phyloP scores from a whole-genome alignment of 2,329 filamentous ascomycete species.

The Paraphaeosphaeria sporulosa region DNA sequence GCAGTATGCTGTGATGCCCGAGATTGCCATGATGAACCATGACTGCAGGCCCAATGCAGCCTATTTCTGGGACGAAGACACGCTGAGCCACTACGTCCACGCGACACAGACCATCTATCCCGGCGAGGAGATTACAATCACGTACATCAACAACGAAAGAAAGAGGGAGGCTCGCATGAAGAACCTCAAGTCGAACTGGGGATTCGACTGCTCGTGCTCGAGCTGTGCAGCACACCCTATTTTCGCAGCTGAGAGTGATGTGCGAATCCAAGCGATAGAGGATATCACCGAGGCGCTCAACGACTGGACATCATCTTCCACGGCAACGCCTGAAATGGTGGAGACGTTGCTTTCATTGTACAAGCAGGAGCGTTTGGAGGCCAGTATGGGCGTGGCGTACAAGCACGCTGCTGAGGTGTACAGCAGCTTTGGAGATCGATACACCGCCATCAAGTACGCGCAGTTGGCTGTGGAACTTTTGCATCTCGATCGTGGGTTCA shows the following conservation, averaged over 20 bases:
- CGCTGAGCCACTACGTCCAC: slow-evolving; percentile 51
- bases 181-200: slow-evolving; percentile 46
- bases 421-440: slow-evolving; percentile 43
- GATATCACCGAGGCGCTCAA: slow-evolving; percentile 36
- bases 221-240: slow-evolving; percentile 44
- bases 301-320: slow-evolving; percentile 35
- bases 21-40: slow-evolving; percentile 48
- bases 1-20: slow-evolving; percentile 41
- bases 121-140: slow-evolving; percentile 54
- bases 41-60: slow-evolving; percentile 51
- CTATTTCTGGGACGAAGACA: slow-evolving; percentile 50
- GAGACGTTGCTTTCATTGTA: slow-evolving; percentile 48
- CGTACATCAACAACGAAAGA: slow-evolving; percentile 51
- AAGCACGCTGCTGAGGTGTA: slow-evolving; percentile 51
- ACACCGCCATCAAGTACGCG: slow-evolving; percentile 41
- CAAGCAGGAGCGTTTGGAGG: slow-evolving; percentile 47
- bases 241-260: slow-evolving; percentile 41
- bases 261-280: slow-evolving; percentile 42
- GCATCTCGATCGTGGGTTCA: slow-evolving; percentile 42
- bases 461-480: slow-evolving; percentile 33
- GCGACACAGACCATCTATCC: slow-evolving; percentile 48
- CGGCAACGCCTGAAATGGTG: slow-evolving; percentile 42
- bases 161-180: slow-evolving; percentile 38
- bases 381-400: slow-evolving; percentile 48
- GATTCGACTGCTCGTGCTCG: slow-evolving; percentile 51